Conservation (phyloP, 192 early-diverging fungal species). For the Rhizophagus clarus region DNA sequence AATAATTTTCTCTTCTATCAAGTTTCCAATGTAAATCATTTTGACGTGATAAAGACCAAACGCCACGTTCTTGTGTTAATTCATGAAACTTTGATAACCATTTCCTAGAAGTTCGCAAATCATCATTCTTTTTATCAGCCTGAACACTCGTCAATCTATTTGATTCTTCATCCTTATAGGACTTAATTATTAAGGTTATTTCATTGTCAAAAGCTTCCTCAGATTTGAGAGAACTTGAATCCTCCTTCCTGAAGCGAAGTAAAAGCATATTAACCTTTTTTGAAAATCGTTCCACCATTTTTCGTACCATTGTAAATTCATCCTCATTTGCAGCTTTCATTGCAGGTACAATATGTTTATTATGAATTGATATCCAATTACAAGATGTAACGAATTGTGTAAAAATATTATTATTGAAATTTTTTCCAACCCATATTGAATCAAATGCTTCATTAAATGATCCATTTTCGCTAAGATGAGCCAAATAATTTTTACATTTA, state of each 20-base stretch:
- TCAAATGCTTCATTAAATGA: constrained; percentile 6
- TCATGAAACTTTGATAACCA: constrained; percentile 34
- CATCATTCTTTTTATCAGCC: constrained; percentile 31
- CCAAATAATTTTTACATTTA: constrained; percentile 19
- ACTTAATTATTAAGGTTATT: constrained; percentile 2
- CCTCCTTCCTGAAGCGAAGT: constrained; percentile 9
- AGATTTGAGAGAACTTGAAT: not conserved
- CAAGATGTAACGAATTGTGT: constrained; percentile 20
- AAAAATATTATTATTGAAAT: constrained; percentile 7
- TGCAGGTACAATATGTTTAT: constrained; percentile 18
- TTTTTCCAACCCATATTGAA: constrained; percentile 6
- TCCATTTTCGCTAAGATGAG: not conserved
- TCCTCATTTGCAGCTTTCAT: constrained; percentile 30
- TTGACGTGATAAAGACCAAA: constrained; percentile 15
- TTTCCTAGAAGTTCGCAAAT: constrained; percentile 11
- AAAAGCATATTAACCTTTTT: constrained; percentile 15
- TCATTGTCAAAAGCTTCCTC: constrained; percentile 21
- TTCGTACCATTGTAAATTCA: constrained; percentile 19
- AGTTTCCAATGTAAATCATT: constrained; percentile 32
- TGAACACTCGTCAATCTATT: constrained; percentile 5
- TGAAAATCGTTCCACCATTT: constrained; percentile 13
- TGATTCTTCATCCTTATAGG: constrained; percentile 23
- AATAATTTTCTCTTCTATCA: constrained; percentile 31
- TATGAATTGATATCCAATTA: constrained; percentile 27
- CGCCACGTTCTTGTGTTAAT: constrained; percentile 32